A percentile compares a stretch with the other conserved stretches of the same genome.
phyloP scores from a whole-genome alignment of 2,329 filamentous ascomycete genomes.

The Aspergillus aculeatus region DNA sequence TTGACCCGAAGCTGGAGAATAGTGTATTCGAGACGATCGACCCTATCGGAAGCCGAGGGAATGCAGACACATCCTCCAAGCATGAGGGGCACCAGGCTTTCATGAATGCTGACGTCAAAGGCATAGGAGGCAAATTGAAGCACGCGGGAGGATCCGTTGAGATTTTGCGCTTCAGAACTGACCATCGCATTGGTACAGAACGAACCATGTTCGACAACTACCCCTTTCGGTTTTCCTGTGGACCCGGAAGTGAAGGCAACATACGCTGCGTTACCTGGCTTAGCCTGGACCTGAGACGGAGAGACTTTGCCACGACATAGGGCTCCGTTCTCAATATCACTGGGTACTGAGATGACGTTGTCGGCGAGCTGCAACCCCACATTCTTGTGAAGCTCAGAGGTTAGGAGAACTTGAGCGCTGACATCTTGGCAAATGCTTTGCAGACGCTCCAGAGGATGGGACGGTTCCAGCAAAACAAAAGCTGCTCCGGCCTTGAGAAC shows the following conservation, averaged over 20 bases:
- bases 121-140: conserved; percentile 14
- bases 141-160: not conserved
- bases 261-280: not conserved
- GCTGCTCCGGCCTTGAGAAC: conserved; percentile 31
- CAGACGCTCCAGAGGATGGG: conserved; percentile 6
- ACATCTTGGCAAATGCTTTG: not conserved
- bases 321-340: not conserved
- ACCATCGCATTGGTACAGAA: conserved; percentile 11
- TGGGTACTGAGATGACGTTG: not conserved
- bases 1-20: conserved; percentile 49
- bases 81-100: conserved; percentile 16
- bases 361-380: not conserved
- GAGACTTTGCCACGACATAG: not conserved
- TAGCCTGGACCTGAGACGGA: not conserved
- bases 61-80: conserved; percentile 20
- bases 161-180: not conserved
- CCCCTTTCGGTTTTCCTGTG: conserved; percentile 6
- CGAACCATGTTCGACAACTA: conserved; percentile 9
- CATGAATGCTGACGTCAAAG: conserved; percentile 10
- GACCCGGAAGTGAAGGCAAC: conserved; percentile 57
- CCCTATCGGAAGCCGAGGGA: conserved; percentile 11
- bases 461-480: conserved; percentile 23
- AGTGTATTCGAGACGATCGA: conserved; percentile 43
- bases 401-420: not conserved
- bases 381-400: not conserved